A percentile compares a stretch with the other conserved stretches of the same genome.
phyloP scores from a whole-genome alignment of 768 basidiomycete species.

The Suillus bovinus region DNA sequence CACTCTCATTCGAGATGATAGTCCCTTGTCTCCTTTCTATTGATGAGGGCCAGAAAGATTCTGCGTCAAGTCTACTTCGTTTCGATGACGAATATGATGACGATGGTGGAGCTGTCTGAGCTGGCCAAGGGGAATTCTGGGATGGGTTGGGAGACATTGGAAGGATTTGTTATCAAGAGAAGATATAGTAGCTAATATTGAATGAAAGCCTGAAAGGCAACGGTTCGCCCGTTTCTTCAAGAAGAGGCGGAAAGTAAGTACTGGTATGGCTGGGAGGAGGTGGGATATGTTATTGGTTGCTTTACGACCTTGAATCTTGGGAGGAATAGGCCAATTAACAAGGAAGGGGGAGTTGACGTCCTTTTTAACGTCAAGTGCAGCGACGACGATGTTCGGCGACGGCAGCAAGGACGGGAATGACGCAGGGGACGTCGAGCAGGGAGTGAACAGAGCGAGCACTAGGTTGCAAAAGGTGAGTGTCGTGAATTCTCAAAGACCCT shows the following conservation, averaged over 20 bases:
- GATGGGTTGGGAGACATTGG: conserved; percentile 39
- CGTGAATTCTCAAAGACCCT: conserved; percentile 37
- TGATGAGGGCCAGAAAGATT: conserved; percentile 13
- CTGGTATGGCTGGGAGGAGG: conserved; percentile 18
- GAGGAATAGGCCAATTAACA: conserved; percentile 24
- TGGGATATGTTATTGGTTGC: conserved; percentile 28
- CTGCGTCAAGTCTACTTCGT: conserved; percentile 34
- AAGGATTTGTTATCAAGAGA: conserved; percentile 17
- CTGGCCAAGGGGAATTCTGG: conserved; percentile 45
- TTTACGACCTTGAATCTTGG: conserved; percentile 15
- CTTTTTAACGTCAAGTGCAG: conserved; percentile 23
- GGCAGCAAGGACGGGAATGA: conserved; percentile 24
- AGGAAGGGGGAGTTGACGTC: conserved; percentile 24
- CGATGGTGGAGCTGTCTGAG: conserved; percentile 38
- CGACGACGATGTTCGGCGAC: conserved; percentile 25
- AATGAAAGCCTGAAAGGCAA: conserved; percentile 20
- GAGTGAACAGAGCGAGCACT: conserved; percentile 29
- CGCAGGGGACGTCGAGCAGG: conserved; percentile 28
- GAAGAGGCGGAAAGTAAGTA: conserved; percentile 13
- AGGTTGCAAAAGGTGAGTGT: conserved; percentile 37
- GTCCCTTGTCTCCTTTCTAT: conserved; percentile 25
- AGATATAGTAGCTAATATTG: conserved; percentile 23
- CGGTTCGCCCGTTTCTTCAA: conserved; percentile 16
- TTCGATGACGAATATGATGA: conserved; percentile 33
- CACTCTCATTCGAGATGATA: conserved; percentile 24